A percentile compares a stretch with the other conserved stretches of the same genome.
These are phyloP conservation scores for Sanghuangporus weigelae DNA, from an alignment of 1,284 basidiomycete species.

Conservation along the genomic window DNA sequence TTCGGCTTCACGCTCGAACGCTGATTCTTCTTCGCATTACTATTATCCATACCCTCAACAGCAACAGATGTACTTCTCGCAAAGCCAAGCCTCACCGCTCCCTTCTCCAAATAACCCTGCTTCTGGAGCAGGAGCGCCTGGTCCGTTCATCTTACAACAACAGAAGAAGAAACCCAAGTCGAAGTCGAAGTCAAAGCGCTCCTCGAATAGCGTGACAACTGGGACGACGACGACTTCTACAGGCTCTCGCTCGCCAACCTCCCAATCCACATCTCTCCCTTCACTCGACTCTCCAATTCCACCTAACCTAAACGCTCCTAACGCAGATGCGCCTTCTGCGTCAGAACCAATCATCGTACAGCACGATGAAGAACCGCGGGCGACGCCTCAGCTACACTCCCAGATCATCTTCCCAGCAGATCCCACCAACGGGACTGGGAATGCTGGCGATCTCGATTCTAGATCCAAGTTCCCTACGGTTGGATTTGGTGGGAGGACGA, in stretches of 20 bases:
- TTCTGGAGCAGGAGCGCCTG: slow-evolving; percentile 1
- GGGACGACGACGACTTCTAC: slow-evolving; percentile 22
- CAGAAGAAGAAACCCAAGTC: slow-evolving; percentile 24
- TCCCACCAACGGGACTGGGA: background rate
- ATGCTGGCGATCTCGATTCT: too few relatives aligned
- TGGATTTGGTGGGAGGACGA: slow-evolving; percentile 18
- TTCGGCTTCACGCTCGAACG: slow-evolving; percentile 40
- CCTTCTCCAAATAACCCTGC: background rate
- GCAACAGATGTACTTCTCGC: slow-evolving; percentile 21
- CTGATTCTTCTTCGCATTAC: slow-evolving; percentile 21
- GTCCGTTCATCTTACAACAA: background rate
- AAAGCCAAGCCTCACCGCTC: background rate
- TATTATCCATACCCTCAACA: slow-evolving; percentile 27
- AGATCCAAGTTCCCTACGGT: slow-evolving; percentile 13
- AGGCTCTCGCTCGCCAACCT: slow-evolving; percentile 27
- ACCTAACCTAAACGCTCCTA: too few relatives aligned
- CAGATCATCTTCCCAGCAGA: background rate
- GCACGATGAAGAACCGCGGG: background rate
- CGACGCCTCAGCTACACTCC: background rate
- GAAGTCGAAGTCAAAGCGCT: slow-evolving; percentile 25
- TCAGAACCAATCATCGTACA: slow-evolving; percentile 12
- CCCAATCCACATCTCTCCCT: slow-evolving; percentile 27
- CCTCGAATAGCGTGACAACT: slow-evolving; percentile 15
- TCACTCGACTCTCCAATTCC: slow-evolving; percentile 8
- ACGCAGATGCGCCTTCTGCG: background rate